A percentile compares a stretch with the other conserved stretches of the same genome.
Evolutionary conservation across 495 filamentous ascomycete genomes (phyloP).

Genomic region (Talaromyces borbonicus): DNA sequence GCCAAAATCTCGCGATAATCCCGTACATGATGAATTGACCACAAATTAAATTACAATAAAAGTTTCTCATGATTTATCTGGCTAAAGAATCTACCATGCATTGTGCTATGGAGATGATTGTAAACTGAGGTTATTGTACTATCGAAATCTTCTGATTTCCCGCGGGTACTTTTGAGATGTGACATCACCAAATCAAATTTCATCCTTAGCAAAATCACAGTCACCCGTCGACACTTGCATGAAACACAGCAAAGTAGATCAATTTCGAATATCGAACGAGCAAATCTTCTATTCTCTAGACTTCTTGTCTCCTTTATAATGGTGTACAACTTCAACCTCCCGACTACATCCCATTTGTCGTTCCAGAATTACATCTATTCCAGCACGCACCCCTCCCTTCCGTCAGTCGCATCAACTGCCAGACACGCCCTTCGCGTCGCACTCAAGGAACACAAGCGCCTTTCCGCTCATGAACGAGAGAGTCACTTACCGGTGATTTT

Average conservation of each 20-base stretch:
- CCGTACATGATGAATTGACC: no score
- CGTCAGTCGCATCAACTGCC: constrained; percentile 62
- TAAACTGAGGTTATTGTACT: no score
- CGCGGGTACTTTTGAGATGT: background rate
- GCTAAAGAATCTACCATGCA: no score
- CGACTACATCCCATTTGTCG: constrained; percentile 73
- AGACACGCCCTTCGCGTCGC: constrained; percentile 68
- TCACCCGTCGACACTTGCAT: constrained; percentile 2
- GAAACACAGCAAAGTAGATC: no score
- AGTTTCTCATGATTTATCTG: no score
- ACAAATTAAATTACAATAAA: no score
- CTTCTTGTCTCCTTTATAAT: constrained; percentile 38
- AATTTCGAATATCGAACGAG: no score
- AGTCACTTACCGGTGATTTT: constrained; percentile 57
- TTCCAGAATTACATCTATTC: constrained; percentile 63
- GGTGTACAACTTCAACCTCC: constrained; percentile 77
- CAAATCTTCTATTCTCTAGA: constrained; percentile 10
- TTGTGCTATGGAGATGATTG: no score
- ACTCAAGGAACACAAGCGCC: constrained; percentile 74
- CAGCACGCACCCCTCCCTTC: constrained; percentile 73
- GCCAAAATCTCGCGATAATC: no score
- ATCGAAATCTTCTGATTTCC: background rate
- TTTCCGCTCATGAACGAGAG: constrained; percentile 53
- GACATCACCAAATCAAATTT: background rate
- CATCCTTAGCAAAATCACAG: constrained; percentile 14